phyloP scores from a whole-genome alignment of 208 protist genomes.

The Leptomonas pyrrhocoris region DNA sequence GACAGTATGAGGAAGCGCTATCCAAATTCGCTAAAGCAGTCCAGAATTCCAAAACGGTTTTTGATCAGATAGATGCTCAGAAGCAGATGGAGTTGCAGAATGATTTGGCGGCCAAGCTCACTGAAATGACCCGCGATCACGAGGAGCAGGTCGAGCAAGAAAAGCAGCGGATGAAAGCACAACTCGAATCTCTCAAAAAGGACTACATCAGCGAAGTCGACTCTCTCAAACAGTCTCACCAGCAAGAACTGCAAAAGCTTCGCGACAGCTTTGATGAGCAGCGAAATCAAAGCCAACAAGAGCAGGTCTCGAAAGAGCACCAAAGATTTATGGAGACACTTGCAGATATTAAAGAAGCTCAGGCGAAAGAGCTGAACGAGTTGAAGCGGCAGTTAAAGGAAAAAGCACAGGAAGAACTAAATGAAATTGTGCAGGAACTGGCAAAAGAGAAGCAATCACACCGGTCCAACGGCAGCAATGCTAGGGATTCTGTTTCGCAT shows the following conservation, averaged over 20 bases:
- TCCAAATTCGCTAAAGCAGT: slow-evolving; percentile 30
- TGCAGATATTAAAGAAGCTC: slow-evolving; percentile 26
- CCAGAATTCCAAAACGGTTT: slow-evolving; percentile 27
- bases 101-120: slow-evolving; percentile 28
- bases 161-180: slow-evolving; percentile 16
- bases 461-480: slow-evolving; percentile 1
- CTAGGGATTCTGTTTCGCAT: not conserved
- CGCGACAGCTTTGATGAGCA: slow-evolving; percentile 25
- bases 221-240: slow-evolving; percentile 18
- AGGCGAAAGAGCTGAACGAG: slow-evolving; percentile 46
- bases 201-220: slow-evolving; percentile 18
- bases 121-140: slow-evolving; percentile 21
- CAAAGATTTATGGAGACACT: slow-evolving; percentile 30
- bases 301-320: slow-evolving; percentile 32
- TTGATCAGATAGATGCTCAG: slow-evolving; percentile 22
- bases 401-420: slow-evolving; percentile 59
- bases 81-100: slow-evolving; percentile 33
- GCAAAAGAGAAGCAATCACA: slow-evolving; percentile 35
- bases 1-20: slow-evolving; percentile 34
- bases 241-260: slow-evolving; percentile 28
- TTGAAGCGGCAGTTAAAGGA: slow-evolving; percentile 50
- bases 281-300: slow-evolving; percentile 16
- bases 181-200: slow-evolving; percentile 24
- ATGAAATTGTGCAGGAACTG: slow-evolving; percentile 50
- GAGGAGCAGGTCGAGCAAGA: slow-evolving; percentile 25